These are phyloP conservation scores for Xeromyces bisporus DNA, from an alignment of 495 filamentous ascomycete species.

Conservation along the genomic window DNA sequence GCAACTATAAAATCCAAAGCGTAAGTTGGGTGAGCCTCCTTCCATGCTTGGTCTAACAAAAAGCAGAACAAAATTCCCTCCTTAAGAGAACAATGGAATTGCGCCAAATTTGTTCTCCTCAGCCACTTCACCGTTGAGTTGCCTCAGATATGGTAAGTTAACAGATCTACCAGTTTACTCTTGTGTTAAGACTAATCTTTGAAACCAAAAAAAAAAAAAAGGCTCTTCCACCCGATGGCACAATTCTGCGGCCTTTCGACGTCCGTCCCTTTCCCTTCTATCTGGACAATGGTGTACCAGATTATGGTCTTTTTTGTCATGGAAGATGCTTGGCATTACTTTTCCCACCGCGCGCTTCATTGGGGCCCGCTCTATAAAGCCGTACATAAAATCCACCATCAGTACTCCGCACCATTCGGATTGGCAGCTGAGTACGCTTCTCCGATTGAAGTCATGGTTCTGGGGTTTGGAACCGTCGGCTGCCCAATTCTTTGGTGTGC, in stretches of 20 bases:
- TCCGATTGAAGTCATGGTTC: conserved; percentile 90
- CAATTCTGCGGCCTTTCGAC: conserved; percentile 81
- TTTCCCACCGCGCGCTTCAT: conserved; percentile 84
- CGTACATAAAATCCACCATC: conserved; percentile 98
- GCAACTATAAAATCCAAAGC: conserved; percentile 85
- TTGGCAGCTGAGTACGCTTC: conserved; percentile 95
- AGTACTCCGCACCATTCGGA: conserved; percentile 93
- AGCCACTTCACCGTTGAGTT: conserved; percentile 94
- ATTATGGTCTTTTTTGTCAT: conserved; percentile 89
- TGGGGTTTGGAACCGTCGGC: conserved; percentile 83
- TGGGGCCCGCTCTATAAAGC: conserved; percentile 87
- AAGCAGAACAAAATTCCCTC: conserved; percentile 79
- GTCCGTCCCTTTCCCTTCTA: conserved; percentile 71
- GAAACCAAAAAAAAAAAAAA: too few relatives aligned
- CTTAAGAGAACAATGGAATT: conserved; percentile 79
- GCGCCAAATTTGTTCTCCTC: conserved; percentile 77
- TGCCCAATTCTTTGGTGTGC: conserved; percentile 74
- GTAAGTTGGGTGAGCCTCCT: conserved; percentile 27
- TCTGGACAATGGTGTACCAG: conserved; percentile 77
- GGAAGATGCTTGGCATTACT: conserved; percentile 98
- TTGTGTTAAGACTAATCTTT: too few relatives aligned
- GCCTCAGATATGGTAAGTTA: conserved; percentile 79
- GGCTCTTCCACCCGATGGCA: conserved; percentile 95
- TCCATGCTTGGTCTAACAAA: conserved; percentile 1
- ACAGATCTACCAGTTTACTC: too few relatives aligned